Evolutionary conservation across 306 rosid genomes (phyloP).

Genomic region (Macrotyloma uniflorum): DNA sequence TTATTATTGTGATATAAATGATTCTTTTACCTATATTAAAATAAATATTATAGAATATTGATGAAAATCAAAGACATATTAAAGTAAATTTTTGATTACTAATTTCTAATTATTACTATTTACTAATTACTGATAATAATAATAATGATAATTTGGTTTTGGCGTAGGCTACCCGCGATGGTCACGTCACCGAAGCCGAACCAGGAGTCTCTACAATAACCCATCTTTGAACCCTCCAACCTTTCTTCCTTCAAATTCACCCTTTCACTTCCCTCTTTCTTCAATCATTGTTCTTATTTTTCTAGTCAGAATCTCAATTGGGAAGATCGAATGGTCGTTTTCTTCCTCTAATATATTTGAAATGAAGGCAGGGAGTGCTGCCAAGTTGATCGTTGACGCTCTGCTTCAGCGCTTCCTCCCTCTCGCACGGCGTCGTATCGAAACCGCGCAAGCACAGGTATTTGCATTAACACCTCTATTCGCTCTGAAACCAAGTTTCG

Average conservation of each 20-base stretch:
- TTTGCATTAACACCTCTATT: background rate
- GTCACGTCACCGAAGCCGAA: background rate
- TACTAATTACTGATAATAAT: too few relatives aligned
- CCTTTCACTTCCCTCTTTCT: background rate
- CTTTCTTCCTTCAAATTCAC: background rate
- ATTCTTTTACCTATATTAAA: too few relatives aligned
- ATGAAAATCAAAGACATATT: too few relatives aligned
- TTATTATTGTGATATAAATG: too few relatives aligned
- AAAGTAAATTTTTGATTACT: too few relatives aligned
- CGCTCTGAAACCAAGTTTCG: background rate
- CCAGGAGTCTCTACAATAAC: too few relatives aligned
- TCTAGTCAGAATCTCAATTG: background rate
- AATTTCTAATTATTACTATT: too few relatives aligned
- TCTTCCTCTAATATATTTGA: background rate
- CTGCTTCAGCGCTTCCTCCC: conserved; percentile 98
- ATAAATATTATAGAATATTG: too few relatives aligned
- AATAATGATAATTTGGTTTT: background rate
- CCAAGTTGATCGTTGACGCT: conserved; percentile 97
- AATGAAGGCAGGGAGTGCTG: conserved; percentile 97
- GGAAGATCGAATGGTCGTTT: conserved; percentile 15
- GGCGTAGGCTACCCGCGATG: background rate
- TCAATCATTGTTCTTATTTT: background rate
- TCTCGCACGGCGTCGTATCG: conserved; percentile 97
- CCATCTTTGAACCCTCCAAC: background rate
- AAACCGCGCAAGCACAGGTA: conserved; percentile 99